Percentiles rank a stretch among this genome's conserved stretches.
Evolutionary conservation across 768 basidiomycete genomes (phyloP).

Genomic region (Kwoniella newhampshirensis): DNA sequence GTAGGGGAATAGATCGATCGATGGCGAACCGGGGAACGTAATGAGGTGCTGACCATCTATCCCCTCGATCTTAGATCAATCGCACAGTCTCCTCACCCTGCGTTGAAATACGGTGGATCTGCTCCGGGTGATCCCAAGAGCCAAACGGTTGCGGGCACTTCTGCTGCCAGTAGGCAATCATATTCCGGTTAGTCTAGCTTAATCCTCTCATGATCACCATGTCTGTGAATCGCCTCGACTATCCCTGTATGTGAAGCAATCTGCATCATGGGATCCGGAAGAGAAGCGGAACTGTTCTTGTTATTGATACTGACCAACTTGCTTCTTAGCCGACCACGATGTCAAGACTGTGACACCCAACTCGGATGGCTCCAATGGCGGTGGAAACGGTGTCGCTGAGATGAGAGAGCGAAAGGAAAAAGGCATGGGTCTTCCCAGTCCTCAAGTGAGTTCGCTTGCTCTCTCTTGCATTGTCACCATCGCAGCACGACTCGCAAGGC

Average conservation of each 20-base stretch:
- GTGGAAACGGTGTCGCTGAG: slow-evolving; percentile 50
- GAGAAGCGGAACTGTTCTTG: too few relatives aligned
- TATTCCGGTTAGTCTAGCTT: slow-evolving; percentile 33
- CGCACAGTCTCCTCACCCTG: slow-evolving; percentile 29
- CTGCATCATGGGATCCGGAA: too few relatives aligned
- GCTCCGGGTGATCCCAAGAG: slow-evolving; percentile 20
- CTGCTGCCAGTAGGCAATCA: slow-evolving; percentile 20
- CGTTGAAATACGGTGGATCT: slow-evolving; percentile 43
- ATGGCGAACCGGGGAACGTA: too few relatives aligned
- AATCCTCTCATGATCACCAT: too few relatives aligned
- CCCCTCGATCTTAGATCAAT: slow-evolving; percentile 1
- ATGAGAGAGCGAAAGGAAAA: slow-evolving; percentile 52
- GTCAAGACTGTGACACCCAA: slow-evolving; percentile 38
- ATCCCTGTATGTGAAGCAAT: too few relatives aligned
- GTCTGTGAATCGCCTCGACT: too few relatives aligned
- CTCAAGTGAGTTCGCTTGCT: slow-evolving; percentile 36
- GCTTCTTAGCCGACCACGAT: slow-evolving; percentile 37
- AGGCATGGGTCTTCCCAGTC: slow-evolving; percentile 46
- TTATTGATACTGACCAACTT: too few relatives aligned
- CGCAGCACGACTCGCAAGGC: too few relatives aligned
- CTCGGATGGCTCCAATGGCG: slow-evolving; percentile 46
- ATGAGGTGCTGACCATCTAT: not conserved
- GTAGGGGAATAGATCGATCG: too few relatives aligned
- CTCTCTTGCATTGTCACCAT: too few relatives aligned
- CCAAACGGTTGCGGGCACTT: slow-evolving; percentile 46